Conservation (phyloP, 495 filamentous ascomycete species). For the Podospora conica region DNA sequence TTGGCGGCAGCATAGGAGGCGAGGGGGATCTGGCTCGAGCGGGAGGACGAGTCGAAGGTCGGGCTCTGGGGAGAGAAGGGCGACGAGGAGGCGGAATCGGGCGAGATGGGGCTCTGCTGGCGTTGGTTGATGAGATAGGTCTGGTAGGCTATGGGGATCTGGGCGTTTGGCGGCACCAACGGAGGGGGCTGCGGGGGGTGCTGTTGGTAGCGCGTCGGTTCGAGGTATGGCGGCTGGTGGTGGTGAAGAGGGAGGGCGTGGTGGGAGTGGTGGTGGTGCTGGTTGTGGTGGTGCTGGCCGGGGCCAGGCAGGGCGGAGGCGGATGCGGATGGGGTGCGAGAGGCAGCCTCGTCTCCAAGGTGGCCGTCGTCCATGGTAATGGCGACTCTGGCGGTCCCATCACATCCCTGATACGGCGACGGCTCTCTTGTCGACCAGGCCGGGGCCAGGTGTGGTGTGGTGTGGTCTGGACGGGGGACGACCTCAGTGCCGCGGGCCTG, state of each 20-base stretch:
- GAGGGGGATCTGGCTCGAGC: slow-evolving; percentile 20
- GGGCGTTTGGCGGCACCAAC: slow-evolving; percentile 5
- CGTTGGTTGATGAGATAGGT: slow-evolving; percentile 8
- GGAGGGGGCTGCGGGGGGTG: background rate
- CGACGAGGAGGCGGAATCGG: slow-evolving; percentile 4
- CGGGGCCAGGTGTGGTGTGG: background rate
- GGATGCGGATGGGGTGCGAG: slow-evolving; percentile 18
- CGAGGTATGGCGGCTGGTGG: slow-evolving; percentile 2
- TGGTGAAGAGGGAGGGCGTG: slow-evolving; percentile 4
- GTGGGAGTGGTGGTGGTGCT: slow-evolving; percentile 7
- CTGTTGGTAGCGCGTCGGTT: slow-evolving; percentile 1
- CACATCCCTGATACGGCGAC: slow-evolving; percentile 1
- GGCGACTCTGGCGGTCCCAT: slow-evolving; percentile 16
- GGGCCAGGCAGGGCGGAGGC: slow-evolving; percentile 23
- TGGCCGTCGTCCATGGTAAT: slow-evolving; percentile 34
- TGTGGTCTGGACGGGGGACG: background rate
- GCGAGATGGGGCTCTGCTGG: slow-evolving; percentile 1
- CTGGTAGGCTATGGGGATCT: slow-evolving; percentile 12
- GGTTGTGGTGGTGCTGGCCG: slow-evolving; percentile 7
- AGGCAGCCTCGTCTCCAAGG: slow-evolving; percentile 28
- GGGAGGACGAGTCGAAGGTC: slow-evolving; percentile 5
- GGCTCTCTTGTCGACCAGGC: background rate
- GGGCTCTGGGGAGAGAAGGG: slow-evolving; percentile 13
- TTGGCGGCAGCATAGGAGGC: slow-evolving; percentile 35
- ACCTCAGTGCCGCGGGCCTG: background rate